Conservation (phyloP, 176 grass and related monocot species). For the Zoysia pacifica region DNA sequence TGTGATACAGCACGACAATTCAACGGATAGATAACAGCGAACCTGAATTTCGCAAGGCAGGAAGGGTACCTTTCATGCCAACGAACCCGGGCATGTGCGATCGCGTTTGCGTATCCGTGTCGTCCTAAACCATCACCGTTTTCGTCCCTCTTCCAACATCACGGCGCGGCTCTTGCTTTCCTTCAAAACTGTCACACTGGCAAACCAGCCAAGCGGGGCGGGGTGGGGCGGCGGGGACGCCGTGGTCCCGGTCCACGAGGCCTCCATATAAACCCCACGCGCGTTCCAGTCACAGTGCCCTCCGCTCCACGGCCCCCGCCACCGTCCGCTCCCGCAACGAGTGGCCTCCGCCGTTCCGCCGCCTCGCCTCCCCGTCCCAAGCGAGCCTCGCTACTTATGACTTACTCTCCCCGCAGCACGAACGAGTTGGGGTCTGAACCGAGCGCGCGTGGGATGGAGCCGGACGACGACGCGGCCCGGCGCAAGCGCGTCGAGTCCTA, state of each 20-base stretch:
- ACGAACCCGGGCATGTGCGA: neutral
- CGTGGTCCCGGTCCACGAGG: conserved; percentile 52
- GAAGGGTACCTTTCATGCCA: neutral
- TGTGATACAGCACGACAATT: neutral
- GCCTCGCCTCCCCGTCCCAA: too few relatives aligned
- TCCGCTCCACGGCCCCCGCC: conserved; percentile 34
- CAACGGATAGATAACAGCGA: neutral
- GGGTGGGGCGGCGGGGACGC: neutral
- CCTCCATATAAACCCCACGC: conserved; percentile 40
- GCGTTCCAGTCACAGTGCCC: conserved; percentile 30
- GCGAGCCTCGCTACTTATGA: too few relatives aligned
- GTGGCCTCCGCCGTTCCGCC: conserved; percentile 13
- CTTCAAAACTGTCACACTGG: conserved; percentile 3
- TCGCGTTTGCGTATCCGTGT: neutral
- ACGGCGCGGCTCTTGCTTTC: neutral
- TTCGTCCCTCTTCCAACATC: neutral
- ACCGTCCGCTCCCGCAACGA: conserved; percentile 18
- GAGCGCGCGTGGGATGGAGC: conserved; percentile 17
- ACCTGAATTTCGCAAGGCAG: neutral
- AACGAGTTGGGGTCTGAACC: neutral
- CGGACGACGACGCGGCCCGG: conserved; percentile 18
- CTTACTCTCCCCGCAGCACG: too few relatives aligned
- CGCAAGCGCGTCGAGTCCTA: conserved; percentile 47
- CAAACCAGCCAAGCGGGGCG: neutral
- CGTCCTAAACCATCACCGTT: neutral